Base-by-base conservation (phyloP, 805 yeast genomes). In the Scheffersomyces amazonensis region DNA sequence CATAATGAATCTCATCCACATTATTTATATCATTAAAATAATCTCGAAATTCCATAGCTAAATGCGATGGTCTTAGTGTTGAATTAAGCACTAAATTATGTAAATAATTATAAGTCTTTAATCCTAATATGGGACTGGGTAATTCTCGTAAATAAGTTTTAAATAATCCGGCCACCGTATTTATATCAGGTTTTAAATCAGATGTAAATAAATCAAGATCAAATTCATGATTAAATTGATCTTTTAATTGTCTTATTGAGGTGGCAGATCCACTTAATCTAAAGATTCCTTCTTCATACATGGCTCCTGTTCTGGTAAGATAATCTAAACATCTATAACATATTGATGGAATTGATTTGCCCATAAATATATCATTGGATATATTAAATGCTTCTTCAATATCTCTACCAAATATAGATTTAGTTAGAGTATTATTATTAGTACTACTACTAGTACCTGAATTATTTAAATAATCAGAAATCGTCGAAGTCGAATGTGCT, bases 281-380 rank as follows among this genome's bases (percentile, higher is more conserved):
- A 66, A 93, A 93, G 2, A 91, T 77, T 9, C 99, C 99, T 53
- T 89, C 96, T 58, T 87, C 93, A 44, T 76, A 76, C n/a, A 82
- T 68, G 0, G 95, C 96, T 16, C 82, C 79, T 18, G 81, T 75
- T 27, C 69, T 72, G 35, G 73, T 71, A 35, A 91, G 67, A 47
- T 74, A 86, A 40, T 78, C 83, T 23, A 90, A 53, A 53, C 96
- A 88, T 42, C 95, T 65, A 50, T 66, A 84, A 13, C 87, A 77
- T 6, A 91, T 80, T 29, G 89, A 79, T 1, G 99, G 97, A 15
- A 84, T 71, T 6, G 57, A 58, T 23, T 66, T 69, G 16, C 75
- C 71, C 41, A 64, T 55, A 50, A 73, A 45, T 23, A 62, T 57
- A 35, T 71, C 71, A 4, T 75, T 66, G 2, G 90, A 81, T 21